Conservation (phyloP, 2,329 filamentous ascomycete genomes). For the Cercospora sp. region DNA sequence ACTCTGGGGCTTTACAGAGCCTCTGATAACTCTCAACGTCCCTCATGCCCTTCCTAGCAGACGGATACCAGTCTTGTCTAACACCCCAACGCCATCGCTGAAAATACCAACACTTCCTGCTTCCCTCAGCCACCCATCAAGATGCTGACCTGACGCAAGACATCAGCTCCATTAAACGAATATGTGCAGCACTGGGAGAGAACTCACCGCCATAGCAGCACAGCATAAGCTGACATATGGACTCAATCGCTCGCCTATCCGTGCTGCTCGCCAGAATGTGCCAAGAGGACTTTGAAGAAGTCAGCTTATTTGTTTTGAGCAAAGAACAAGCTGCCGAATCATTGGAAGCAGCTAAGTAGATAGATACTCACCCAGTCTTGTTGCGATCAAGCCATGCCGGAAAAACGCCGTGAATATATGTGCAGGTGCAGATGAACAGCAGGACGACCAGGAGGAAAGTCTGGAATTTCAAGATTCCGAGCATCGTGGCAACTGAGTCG, state of each 20-base stretch:
- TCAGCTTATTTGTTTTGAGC: slow-evolving; percentile 4
- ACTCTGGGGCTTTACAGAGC: background rate
- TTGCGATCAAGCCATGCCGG: slow-evolving; percentile 89
- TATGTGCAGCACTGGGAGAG: background rate
- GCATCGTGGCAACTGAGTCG: slow-evolving; percentile 55
- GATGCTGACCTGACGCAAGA: slow-evolving; percentile 29
- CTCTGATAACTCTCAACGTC: background rate
- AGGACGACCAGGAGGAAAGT: slow-evolving; percentile 92
- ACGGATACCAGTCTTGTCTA: background rate
- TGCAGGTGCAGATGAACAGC: slow-evolving; percentile 91
- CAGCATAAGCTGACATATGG: slow-evolving; percentile 96
- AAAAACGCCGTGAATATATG: slow-evolving; percentile 88
- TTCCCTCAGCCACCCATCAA: slow-evolving; percentile 28
- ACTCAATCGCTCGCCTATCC: slow-evolving; percentile 88
- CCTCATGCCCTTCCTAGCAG: background rate
- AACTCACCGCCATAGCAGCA: slow-evolving; percentile 83
- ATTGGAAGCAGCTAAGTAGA: background rate
- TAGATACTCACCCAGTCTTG: slow-evolving; percentile 72
- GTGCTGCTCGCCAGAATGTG: slow-evolving; percentile 93
- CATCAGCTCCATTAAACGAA: background rate
- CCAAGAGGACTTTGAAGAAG: slow-evolving; percentile 51
- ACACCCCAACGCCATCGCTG: slow-evolving; percentile 28
- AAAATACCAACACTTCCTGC: slow-evolving; percentile 8
- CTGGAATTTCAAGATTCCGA: slow-evolving; percentile 98
- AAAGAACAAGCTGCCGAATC: background rate